Evolutionary conservation across 176 grass and related monocot genomes (phyloP), one percentile per base, ranked within the genome.

Genomic region (Cenchrus americanus): DNA sequence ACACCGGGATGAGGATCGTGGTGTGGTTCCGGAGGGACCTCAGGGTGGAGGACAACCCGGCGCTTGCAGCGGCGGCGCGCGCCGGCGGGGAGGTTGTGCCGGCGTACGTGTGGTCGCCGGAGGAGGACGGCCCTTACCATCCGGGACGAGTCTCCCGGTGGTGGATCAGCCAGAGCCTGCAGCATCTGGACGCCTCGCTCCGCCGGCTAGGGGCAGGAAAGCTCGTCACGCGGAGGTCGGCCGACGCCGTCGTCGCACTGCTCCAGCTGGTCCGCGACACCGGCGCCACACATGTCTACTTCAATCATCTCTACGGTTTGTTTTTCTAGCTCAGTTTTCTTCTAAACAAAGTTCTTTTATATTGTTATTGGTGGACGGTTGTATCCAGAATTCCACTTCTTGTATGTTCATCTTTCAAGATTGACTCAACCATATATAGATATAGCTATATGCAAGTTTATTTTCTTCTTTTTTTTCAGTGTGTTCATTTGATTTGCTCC

Each of bases 281-380:
- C 73, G 86, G 85, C 46, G 85, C 96, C 87, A 90, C 93, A 74
- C 94, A 88, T 75, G 80, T 98, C 83, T 95, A 90, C 93, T 98
- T 98, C 89, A 98, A 95, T 77, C 93, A 98, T 71, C 92, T 98
- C 65, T 98, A 96, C 65, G 93, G 93, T 98, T 81, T 71, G 69
- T 81, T 72, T 57, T 13, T 2, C 7, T 24, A 15, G 57, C 76
- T 85, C 75, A 79, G 8, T 59, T 61, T 73, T 73, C 66, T 79
- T 75, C 34, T 11, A 66, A 40, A 21, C 68, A 81, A 73, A 46
- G 37, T 34, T 60, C 0, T 69, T 61, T 82, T 73, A 63, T 34
- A 65, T 64, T 79, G 57, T 79, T 79, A 13, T 63, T 63, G 19
- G 15, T 73, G 46, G 10, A 26, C 24, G 30, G 26, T 37, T 8